Evolutionary conservation across 2,329 filamentous ascomycete genomes (phyloP).

Genomic region (Geosmithia morbida): DNA sequence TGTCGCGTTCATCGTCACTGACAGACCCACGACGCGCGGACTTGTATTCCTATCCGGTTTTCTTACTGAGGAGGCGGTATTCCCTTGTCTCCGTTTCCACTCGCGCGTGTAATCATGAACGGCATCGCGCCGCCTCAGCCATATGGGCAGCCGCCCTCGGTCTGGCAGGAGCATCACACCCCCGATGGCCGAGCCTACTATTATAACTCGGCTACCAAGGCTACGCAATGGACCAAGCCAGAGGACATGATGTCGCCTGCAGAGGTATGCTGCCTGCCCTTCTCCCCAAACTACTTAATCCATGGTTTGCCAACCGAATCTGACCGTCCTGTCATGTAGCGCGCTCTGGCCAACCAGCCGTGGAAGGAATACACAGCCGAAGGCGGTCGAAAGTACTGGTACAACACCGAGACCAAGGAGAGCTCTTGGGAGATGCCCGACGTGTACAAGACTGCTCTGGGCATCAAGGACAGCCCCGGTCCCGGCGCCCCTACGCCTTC

Average conservation of each 20-base stretch:
- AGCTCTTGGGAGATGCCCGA: constrained; percentile 94
- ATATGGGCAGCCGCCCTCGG: constrained; percentile 31
- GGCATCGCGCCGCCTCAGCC: constrained; percentile 25
- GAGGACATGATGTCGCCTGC: constrained; percentile 71
- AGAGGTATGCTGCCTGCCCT: constrained; percentile 42
- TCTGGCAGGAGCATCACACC: constrained; percentile 73
- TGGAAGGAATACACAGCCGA: constrained; percentile 89
- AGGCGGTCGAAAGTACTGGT: constrained; percentile 87
- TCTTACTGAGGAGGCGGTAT: no score
- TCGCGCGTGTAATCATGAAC: constrained; percentile 33
- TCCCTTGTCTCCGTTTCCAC: no score
- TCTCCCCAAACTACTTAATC: not conserved
- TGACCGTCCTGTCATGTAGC: constrained; percentile 29
- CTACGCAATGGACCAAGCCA: constrained; percentile 90
- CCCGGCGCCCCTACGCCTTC: constrained; percentile 20
- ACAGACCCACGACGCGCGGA: not conserved
- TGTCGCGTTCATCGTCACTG: not conserved
- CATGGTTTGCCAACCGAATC: not conserved
- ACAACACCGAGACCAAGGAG: constrained; percentile 80
- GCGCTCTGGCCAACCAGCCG: constrained; percentile 65
- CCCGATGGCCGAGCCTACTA: constrained; percentile 80
- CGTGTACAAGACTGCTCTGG: constrained; percentile 60
- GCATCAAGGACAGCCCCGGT: constrained; percentile 33
- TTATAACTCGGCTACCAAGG: constrained; percentile 74
- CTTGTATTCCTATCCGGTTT: no score